Evolutionary conservation across 2,329 filamentous ascomycete genomes (phyloP), one percentile per base, ranked within the genome.

Genomic region (Nakataea oryzae): DNA sequence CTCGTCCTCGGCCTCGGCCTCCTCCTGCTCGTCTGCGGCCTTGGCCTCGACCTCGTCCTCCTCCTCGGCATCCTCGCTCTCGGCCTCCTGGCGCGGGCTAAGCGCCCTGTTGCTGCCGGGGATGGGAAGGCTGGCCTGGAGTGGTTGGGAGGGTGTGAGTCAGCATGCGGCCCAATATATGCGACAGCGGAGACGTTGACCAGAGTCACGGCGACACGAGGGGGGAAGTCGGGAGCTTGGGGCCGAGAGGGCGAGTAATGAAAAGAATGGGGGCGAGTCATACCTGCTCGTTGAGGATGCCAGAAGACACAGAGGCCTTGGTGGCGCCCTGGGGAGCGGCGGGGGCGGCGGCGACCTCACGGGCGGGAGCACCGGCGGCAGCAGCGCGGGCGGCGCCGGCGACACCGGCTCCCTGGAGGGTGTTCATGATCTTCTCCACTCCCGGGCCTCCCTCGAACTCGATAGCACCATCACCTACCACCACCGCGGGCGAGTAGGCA

Each of bases 71-170:
- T 63, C 65, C 29, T 62, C 60, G 29, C 70, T 32, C 17, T 56
- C 59, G 28, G 9, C 47, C 47, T 61, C 54, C 2, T 30, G 67
- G 12, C 78, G 76, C 27, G 78, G 78, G 30, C 74, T 74, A 65
- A 80, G 78, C 66, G 78, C 74, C 71, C 79, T 80, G 59, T 54
- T 54, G 66, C 77, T 76, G 71, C 80, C 74, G 32, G 78, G 78
- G 65, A 79, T 76, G 41, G 80, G 74, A n/a, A 72, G 68, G 55
- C 76, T 71, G 59, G 79, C 77, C 64, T 78, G 74, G 34, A 75
- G 67, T n/a, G n/a, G n/a, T n/a, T n/a, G n/a, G 14, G 75, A 73
- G 74, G 73, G 28, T 13, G 64, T 29, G 26, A 9, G 30, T 59
- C 9, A 59, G 57, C 57, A 24, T 57, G 27, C n/a, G 58, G 59